Conservation (phyloP, 2,329 filamentous ascomycete genomes). For the Lasiodiplodia sp. region DNA sequence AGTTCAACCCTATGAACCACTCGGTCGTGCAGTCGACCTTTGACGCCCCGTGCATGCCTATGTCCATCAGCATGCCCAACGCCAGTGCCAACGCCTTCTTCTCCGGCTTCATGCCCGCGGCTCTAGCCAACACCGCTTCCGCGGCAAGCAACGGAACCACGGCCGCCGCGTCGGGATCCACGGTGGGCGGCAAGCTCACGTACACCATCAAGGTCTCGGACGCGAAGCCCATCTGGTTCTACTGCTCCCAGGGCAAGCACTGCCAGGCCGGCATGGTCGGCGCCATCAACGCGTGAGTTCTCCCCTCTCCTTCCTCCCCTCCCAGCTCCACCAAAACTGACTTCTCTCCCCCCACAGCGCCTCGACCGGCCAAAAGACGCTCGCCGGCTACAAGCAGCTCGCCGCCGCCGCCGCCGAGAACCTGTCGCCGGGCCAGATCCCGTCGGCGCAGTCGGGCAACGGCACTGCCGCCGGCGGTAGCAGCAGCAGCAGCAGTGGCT, state of each 20-base stretch:
- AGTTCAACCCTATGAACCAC: slow-evolving; percentile 70
- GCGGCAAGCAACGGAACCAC: not conserved
- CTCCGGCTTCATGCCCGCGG: slow-evolving; percentile 68
- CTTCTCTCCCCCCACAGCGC: slow-evolving; percentile 32
- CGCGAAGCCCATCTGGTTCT: slow-evolving; percentile 78
- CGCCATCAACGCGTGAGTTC: slow-evolving; percentile 75
- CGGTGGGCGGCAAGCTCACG: slow-evolving; percentile 58
- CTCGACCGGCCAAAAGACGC: slow-evolving; percentile 45
- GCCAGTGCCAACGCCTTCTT: slow-evolving; percentile 64
- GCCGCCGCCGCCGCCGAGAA: slow-evolving; percentile 51
- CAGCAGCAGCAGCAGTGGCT: not conserved
- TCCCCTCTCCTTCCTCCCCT: not conserved
- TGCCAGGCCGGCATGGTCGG: slow-evolving; percentile 79
- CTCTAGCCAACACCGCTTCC: slow-evolving; percentile 26
- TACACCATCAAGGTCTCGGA: slow-evolving; percentile 76
- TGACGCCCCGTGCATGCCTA: slow-evolving; percentile 72
- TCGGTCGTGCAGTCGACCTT: slow-evolving; percentile 81
- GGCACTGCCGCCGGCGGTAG: not conserved
- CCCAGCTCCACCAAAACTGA: slow-evolving; percentile 33
- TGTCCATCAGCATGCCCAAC: slow-evolving; percentile 53
- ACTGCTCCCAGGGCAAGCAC: slow-evolving; percentile 77
- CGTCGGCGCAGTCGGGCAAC: slow-evolving; percentile 4
- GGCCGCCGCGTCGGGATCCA: not conserved
- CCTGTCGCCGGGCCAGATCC: slow-evolving; percentile 44
- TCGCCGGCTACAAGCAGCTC: slow-evolving; percentile 44